Conservation (phyloP, 1,284 basidiomycete genomes). For the Thelephora terrestris region DNA sequence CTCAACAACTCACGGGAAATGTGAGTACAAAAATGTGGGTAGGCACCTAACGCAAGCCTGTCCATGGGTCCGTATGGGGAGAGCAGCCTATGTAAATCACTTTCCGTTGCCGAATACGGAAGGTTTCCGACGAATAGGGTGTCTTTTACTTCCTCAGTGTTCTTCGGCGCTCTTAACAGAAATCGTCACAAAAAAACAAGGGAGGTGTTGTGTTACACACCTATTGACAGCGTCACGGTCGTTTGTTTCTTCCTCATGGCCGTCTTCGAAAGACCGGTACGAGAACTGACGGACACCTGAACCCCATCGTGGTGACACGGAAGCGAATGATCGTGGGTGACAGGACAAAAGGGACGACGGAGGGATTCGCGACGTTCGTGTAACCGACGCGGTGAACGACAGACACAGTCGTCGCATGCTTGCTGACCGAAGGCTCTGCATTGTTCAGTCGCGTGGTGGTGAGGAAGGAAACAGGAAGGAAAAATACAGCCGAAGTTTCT, state of each 20-base stretch:
- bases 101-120: not conserved
- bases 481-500: not conserved
- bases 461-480: not conserved
- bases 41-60: not conserved
- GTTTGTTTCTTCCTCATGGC: not conserved
- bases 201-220: too few species aligned
- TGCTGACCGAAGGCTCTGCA: not conserved
- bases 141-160: not conserved
- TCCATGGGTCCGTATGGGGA: constrained; percentile 2
- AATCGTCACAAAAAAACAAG: too few species aligned
- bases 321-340: not conserved
- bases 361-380: not conserved
- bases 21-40: not conserved
- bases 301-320: not conserved
- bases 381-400: not conserved
- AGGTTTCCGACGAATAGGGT: constrained; percentile 6
- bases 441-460: not conserved
- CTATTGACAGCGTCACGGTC: not conserved
- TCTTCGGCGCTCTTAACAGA: not conserved
- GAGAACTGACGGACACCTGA: not conserved
- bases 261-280: not conserved
- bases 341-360: not conserved
- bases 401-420: not conserved
- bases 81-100: constrained; percentile 1
- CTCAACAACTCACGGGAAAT: too few species aligned